These are phyloP conservation scores for Umbilicaria muhlenbergii DNA, from an alignment of 495 filamentous ascomycete species.

Conservation along the genomic window DNA sequence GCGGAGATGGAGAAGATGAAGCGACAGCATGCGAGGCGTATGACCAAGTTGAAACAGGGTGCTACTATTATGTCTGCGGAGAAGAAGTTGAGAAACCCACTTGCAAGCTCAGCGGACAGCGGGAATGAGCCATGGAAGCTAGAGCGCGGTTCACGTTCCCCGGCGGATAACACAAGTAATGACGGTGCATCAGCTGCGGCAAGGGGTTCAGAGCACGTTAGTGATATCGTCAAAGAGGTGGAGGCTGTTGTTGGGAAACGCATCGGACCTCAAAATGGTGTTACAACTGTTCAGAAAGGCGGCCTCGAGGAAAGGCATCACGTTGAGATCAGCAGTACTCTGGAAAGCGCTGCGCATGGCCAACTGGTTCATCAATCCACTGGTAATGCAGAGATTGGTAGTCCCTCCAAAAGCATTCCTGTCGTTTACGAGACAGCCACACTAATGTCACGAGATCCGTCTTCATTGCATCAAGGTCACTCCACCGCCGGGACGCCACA, in stretches of 20 bases:
- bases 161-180: background rate
- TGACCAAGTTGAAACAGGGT: conserved; percentile 58
- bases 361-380: no score
- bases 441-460: no score
- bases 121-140: conserved; percentile 3
- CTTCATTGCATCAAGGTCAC: no score
- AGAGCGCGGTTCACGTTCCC: background rate
- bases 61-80: conserved; percentile 50
- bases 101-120: conserved; percentile 1
- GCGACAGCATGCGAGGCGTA: conserved; percentile 52
- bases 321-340: no score
- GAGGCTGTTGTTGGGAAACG: conserved; percentile 39
- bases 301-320: conserved; percentile 43
- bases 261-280: conserved; percentile 40
- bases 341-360: no score
- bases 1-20: conserved; percentile 74
- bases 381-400: no score
- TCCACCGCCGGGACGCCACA: no score
- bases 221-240: conserved; percentile 43
- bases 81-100: conserved; percentile 24
- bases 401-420: no score
- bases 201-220: conserved; percentile 41
- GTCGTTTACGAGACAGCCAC: no score
- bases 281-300: conserved; percentile 55
- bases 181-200: conserved; percentile 23